Conservation (phyloP, 148 eudicot species). For the Rhododendron williamsianum region DNA sequence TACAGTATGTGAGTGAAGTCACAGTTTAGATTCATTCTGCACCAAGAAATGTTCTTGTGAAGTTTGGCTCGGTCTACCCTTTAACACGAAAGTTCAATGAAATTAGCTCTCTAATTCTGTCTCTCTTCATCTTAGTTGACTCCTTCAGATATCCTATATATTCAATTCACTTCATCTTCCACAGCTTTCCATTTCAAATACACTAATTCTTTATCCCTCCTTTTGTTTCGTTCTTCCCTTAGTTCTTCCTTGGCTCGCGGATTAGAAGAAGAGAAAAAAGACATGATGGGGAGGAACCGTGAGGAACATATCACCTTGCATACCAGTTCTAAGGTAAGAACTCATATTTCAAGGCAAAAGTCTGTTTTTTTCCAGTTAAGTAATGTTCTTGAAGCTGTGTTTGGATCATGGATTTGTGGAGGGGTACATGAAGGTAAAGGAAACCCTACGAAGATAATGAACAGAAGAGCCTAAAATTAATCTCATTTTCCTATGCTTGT, state of each 20-base stretch:
- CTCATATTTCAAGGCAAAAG: not conserved
- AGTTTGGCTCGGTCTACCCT: conserved; percentile 23
- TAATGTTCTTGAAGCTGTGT: not conserved
- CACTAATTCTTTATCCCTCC: not conserved
- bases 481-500: not conserved
- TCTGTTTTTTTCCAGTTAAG: not conserved
- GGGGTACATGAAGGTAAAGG: not conserved
- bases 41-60: conserved; percentile 4
- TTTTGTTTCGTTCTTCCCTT: not conserved
- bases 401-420: not conserved
- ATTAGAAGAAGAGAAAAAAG: not conserved
- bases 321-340: conserved; percentile 25
- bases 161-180: not conserved
- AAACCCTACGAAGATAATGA: not conserved
- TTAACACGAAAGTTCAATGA: not conserved
- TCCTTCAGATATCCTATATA: not conserved
- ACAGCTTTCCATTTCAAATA: not conserved
- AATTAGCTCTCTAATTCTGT: not conserved
- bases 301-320: conserved; percentile 21
- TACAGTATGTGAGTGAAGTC: conserved; percentile 5
- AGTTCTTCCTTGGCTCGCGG: not conserved
- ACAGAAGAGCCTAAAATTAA: no score
- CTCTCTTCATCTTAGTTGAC: not conserved
- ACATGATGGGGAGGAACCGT: conserved; percentile 29
- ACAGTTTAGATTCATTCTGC: conserved; percentile 1